A percentile compares a stretch with the other conserved stretches of the same genome.
Conservation (phyloP, 257 asterid species). For the Solanum virginianum region DNA sequence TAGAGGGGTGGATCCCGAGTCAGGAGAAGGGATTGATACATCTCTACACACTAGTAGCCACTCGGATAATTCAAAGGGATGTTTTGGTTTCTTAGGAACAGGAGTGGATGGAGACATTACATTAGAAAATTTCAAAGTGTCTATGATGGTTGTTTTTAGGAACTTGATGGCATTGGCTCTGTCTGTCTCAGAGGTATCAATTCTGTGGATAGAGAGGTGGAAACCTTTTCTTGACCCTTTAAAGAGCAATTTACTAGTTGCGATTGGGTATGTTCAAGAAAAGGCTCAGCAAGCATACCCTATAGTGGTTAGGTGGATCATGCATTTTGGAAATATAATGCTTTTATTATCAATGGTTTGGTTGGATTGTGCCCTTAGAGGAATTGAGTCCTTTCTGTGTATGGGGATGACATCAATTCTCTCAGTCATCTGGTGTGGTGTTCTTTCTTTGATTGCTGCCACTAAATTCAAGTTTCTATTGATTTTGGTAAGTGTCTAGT, state of each 20-base stretch:
- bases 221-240: conserved; percentile 33
- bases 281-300: conserved; percentile 64
- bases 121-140: conserved; percentile 25
- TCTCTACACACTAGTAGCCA: conserved; percentile 4
- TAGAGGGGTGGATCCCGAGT: conserved; percentile 20
- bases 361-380: conserved; percentile 87
- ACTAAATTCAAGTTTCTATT: conserved; percentile 60
- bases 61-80: conserved; percentile 6
- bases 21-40: conserved; percentile 18
- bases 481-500: conserved; percentile 41
- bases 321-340: conserved; percentile 47
- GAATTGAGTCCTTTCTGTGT: conserved; percentile 71
- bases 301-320: conserved; percentile 48
- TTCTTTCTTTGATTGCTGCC: conserved; percentile 56
- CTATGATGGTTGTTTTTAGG: conserved; percentile 40
- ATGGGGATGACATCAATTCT: conserved; percentile 90
- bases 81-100: conserved; percentile 10
- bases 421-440: conserved; percentile 72
- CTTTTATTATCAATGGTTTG: conserved; percentile 73
- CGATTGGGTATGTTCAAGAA: conserved; percentile 29
- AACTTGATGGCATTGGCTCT: conserved; percentile 36
- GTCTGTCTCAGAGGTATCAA: conserved; percentile 41
- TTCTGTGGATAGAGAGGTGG: conserved; percentile 59
- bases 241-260: conserved; percentile 23
- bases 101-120: conserved; percentile 17